Percentiles rank a stretch among this genome's conserved stretches.
Conservation (phyloP, 371 early-diverging fungal genomes). For the Haplosporangium sp. region DNA sequence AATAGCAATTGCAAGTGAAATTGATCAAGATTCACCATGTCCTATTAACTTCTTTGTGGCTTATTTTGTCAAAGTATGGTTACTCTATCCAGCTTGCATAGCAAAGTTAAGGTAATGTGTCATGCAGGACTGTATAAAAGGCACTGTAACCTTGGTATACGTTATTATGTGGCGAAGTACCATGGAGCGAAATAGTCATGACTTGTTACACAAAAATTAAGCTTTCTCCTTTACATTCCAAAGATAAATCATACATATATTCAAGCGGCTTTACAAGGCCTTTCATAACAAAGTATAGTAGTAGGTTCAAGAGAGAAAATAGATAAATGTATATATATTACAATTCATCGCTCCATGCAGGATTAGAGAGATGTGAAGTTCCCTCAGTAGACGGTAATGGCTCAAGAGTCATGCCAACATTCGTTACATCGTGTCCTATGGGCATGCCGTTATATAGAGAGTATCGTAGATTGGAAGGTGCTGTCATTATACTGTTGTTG, state of each 20-base stretch:
- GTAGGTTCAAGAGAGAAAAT: background rate
- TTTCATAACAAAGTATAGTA: too few relatives aligned
- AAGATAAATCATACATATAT: background rate
- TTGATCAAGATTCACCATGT: too few relatives aligned
- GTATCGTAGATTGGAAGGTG: constrained; percentile 30
- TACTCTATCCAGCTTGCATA: too few relatives aligned
- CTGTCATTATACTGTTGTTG: background rate
- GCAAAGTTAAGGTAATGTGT: too few relatives aligned
- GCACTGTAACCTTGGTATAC: too few relatives aligned
- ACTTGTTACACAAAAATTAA: background rate
- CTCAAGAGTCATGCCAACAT: background rate
- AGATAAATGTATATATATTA: background rate
- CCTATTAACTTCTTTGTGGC: too few relatives aligned
- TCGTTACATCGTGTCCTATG: background rate
- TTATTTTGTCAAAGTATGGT: too few relatives aligned
- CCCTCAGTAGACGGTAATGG: background rate
- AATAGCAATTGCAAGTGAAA: too few relatives aligned
- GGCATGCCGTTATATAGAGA: constrained; percentile 12
- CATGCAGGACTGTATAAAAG: too few relatives aligned
- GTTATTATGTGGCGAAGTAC: too few relatives aligned
- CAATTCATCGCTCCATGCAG: background rate
- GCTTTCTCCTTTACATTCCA: too few relatives aligned
- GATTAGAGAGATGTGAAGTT: background rate
- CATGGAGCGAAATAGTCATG: background rate
- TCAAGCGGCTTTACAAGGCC: background rate